Conservation (phyloP, 169 alveolate species). For the Babesia ovata region DNA sequence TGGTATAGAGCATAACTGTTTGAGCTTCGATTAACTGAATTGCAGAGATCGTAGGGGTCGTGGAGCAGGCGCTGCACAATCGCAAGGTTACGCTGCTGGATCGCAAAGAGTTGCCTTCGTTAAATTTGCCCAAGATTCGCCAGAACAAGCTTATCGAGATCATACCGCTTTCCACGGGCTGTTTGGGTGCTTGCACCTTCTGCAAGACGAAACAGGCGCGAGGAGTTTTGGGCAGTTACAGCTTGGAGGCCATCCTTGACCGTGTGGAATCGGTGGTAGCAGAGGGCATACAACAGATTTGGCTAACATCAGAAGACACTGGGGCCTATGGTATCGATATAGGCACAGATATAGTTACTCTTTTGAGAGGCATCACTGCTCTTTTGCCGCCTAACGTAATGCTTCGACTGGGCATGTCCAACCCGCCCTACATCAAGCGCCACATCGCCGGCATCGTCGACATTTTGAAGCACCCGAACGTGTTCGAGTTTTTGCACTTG, state of each 20-base stretch:
- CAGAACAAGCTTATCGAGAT: constrained; percentile 93
- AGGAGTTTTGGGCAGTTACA: constrained; percentile 94
- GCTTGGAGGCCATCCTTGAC: constrained; percentile 86
- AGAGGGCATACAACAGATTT: constrained; percentile 92
- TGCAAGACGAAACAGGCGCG: constrained; percentile 98
- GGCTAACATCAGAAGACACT: constrained; percentile 98
- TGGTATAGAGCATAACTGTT: constrained; percentile 69
- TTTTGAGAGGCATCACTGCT: constrained; percentile 83
- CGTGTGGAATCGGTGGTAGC: constrained; percentile 86
- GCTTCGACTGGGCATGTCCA: constrained; percentile 98
- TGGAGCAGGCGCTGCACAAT: constrained; percentile 94
- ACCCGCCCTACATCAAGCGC: constrained; percentile 97
- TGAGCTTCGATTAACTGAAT: background rate
- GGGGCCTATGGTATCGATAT: constrained; percentile 98
- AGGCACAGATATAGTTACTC: constrained; percentile 91
- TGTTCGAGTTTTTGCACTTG: constrained; percentile 94
- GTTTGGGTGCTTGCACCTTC: constrained; percentile 97
- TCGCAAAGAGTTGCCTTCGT: constrained; percentile 88
- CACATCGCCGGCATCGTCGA: constrained; percentile 91
- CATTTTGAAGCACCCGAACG: constrained; percentile 92
- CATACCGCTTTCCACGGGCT: constrained; percentile 90
- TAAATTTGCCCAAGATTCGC: constrained; percentile 97
- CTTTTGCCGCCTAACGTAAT: constrained; percentile 65
- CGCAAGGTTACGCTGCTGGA: constrained; percentile 87
- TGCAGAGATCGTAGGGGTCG: constrained; percentile 91